Conservation (phyloP, 2,329 filamentous ascomycete genomes). For the Epichloe gansuensis region DNA sequence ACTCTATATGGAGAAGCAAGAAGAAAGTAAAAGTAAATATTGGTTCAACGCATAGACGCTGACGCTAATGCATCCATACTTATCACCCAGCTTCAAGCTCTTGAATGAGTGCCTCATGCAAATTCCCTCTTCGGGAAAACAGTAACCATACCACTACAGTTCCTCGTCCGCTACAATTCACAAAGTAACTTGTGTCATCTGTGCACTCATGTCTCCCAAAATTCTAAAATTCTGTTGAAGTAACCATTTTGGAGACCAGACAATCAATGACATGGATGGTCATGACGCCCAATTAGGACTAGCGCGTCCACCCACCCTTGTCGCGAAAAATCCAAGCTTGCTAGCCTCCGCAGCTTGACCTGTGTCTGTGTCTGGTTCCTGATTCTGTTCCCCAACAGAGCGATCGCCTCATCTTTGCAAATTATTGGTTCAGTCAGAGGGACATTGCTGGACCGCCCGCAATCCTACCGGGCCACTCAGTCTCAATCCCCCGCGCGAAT, state of each 20-base stretch:
- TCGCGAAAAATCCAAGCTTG: constrained; percentile 7
- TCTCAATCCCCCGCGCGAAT: background rate
- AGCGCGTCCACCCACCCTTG: constrained; percentile 14
- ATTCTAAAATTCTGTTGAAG: background rate
- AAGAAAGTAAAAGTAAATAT: background rate
- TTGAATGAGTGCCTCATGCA: too few relatives aligned
- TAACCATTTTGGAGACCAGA: background rate
- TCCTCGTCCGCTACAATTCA: too few relatives aligned
- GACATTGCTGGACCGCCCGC: background rate
- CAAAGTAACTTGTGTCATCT: too few relatives aligned
- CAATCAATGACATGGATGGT: constrained; percentile 8
- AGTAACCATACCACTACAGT: too few relatives aligned
- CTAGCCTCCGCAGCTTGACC: constrained; percentile 3
- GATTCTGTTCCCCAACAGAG: background rate
- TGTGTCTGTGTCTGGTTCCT: background rate
- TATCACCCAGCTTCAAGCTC: background rate
- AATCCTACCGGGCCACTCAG: background rate
- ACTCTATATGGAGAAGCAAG: too few relatives aligned
- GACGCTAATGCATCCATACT: background rate
- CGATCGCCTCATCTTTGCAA: background rate
- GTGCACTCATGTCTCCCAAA: background rate
- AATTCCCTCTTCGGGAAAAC: too few relatives aligned
- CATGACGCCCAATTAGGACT: constrained; percentile 22
- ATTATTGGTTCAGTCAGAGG: background rate
- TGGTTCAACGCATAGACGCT: background rate